Percentiles rank a stretch among this genome's conserved stretches.
Conservation (phyloP, 2,329 filamentous ascomycete genomes). For the Penicillium occitanis region DNA sequence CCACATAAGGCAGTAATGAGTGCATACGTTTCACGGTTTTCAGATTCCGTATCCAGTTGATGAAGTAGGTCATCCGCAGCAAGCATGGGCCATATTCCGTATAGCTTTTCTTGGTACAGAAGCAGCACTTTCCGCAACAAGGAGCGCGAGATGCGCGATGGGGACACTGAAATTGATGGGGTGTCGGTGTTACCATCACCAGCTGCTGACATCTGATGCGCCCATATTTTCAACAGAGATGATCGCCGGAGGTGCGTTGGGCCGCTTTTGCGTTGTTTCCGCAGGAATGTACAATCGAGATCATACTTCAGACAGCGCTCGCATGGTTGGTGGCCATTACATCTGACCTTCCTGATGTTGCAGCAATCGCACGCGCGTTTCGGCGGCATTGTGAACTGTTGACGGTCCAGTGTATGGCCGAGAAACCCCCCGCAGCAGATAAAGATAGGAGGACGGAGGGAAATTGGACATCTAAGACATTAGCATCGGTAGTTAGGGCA, state of each 20-base stretch:
- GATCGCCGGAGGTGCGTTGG: background rate
- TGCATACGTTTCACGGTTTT: background rate
- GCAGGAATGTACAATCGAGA: background rate
- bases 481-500: too few relatives aligned
- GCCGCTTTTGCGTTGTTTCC: background rate
- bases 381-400: background rate
- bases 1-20: background rate
- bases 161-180: too few relatives aligned
- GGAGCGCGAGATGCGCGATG: too few relatives aligned
- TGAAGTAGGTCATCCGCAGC: background rate
- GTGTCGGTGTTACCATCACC: background rate
- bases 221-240: background rate
- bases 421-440: too few relatives aligned
- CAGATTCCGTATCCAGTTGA: background rate
- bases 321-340: background rate
- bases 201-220: background rate
- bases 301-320: background rate
- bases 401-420: too few relatives aligned
- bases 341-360: background rate
- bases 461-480: too few relatives aligned
- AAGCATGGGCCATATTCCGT: background rate
- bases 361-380: constrained; percentile 1
- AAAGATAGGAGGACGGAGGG: too few relatives aligned
- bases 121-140: too few relatives aligned
- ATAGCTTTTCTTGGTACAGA: background rate